Evolutionary conservation across 208 protist genomes (phyloP), one percentile per base, ranked within the genome.

Genomic region (Strigomonas culicis): DNA sequence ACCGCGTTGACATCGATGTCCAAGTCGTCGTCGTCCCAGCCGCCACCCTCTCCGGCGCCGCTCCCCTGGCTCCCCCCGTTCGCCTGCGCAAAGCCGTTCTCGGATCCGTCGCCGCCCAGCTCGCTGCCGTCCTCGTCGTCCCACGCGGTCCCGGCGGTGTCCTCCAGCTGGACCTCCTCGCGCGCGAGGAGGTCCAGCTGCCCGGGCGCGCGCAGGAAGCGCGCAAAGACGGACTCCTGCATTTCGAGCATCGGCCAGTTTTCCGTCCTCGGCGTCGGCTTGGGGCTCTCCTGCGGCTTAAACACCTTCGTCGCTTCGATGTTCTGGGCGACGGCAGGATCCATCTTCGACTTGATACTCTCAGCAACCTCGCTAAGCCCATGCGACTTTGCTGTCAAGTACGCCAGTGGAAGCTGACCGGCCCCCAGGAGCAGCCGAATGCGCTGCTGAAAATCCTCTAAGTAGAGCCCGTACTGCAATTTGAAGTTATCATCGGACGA

Each of bases 401-500:
- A 97, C 7, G 97, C 97, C 25, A 99, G 75, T 8, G 84, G 72
- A 43, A 86, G 69, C 63, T 98, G 90, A 34, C 83, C 83, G 11
- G 75, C 72, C 32, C 82, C 68, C 10, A 53, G 62, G 24, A 98
- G 78, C 21, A 98, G 72, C 30, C 83, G 70, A n/a, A 98, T 66
- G 28, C 96, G 89, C 66, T 91, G 75, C 43, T 83, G 58, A 21
- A 88, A 84, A 62, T 99, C 95, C 59, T 94, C 87, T 4, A 98
- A 58, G 72, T 96, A 98, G 22, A 99, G 72, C 11, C 94, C 82
- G 53, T 97, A 98, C 44, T 99, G 96, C 63, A 99, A 87, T 57
- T 82, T 71, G 28, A 93, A 87, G 70, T 87, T 88, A n/a, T 99
- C 92, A 66, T 92, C 81, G 7, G 80, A 70, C 34, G 90, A 81